Evolutionary conservation across 1,139 yeast species (phyloP), one percentile per base, ranked within the genome.

Genomic region (Sugiyamaella neomexicana): DNA sequence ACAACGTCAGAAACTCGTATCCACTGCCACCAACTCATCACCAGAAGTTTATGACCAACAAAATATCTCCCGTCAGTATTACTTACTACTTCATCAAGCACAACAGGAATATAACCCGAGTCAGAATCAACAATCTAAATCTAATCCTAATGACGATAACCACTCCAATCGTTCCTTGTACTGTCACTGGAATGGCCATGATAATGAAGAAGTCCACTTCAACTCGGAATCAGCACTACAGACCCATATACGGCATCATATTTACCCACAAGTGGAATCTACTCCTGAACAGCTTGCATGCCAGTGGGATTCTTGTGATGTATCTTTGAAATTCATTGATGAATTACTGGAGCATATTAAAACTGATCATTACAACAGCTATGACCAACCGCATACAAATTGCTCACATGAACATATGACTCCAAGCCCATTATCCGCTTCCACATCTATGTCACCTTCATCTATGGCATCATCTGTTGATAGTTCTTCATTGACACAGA

Each of bases 271-370:
- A 38, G 32, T 23, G 12, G 43, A 31, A 34, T 50, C 46, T 25
- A 42, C 40, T n/a, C 23, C 48, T 5, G 51, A 47, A 5, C 45
- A 39, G 23, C 42, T 65, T 2, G 62, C 63, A 6, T 72, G 76
- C 52, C 73, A 70, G 54, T 72, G 76, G 76, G 76, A 72, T 52
- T 66, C 74, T 2, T 72, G 76, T 54, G 68, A 68, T 34, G 67
- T 64, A 15, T 58, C 65, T 29, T 58, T 70, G 6, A 62, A 62
- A 1, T 62, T 60, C 42, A 56, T 69, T 2, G 75, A 71, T 51
- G 67, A 65, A n/a, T 58, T 73, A 45, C 60, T 72, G 56, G 62
- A 60, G 34, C 77, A 73, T 57, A 62, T 73, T 51, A 68, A 68
- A 53, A 61, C 55, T 9, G 65, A 63, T 47, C 76, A 73, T 58